Conservation (phyloP, 2,329 filamentous ascomycete species). For the Teratosphaeriaceae sp. region DNA sequence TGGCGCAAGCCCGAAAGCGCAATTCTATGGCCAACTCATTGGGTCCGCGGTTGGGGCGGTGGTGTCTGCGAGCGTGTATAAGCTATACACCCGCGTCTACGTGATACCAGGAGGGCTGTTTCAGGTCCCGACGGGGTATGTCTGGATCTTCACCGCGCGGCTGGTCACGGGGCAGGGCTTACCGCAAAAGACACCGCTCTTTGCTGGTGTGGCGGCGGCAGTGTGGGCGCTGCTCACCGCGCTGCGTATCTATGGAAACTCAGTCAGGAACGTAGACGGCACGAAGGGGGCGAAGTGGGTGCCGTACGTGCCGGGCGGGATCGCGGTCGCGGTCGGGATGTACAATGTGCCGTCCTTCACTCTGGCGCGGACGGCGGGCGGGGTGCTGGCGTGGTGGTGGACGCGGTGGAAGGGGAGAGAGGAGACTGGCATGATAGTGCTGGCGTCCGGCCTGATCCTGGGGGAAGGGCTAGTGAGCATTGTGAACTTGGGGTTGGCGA, state of each 20-base stretch:
- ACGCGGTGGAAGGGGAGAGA: slow-evolving; percentile 44
- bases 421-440: slow-evolving; percentile 77
- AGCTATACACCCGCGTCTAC: slow-evolving; percentile 85
- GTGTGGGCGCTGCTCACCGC: slow-evolving; percentile 68
- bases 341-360: slow-evolving; percentile 98
- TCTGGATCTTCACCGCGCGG: slow-evolving; percentile 95
- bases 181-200: slow-evolving; percentile 75
- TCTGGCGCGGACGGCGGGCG: slow-evolving; percentile 76
- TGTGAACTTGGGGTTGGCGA: slow-evolving; percentile 77
- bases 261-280: slow-evolving; percentile 31
- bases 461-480: slow-evolving; percentile 92
- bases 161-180: slow-evolving; percentile 87
- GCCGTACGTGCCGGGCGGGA: slow-evolving; percentile 77
- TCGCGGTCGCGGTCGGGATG: slow-evolving; percentile 95
- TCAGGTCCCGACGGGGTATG: slow-evolving; percentile 87
- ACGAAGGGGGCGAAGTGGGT: slow-evolving; percentile 53
- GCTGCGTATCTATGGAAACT: slow-evolving; percentile 53
- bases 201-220: slow-evolving; percentile 65
- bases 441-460: slow-evolving; percentile 83
- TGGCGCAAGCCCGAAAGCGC: slow-evolving; percentile 84
- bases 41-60: slow-evolving; percentile 81
- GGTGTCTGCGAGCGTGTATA: slow-evolving; percentile 79
- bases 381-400: slow-evolving; percentile 74
- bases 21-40: slow-evolving; percentile 95
- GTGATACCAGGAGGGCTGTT: slow-evolving; percentile 82